These are phyloP conservation scores for Colletotrichum horii DNA, from an alignment of 2,329 filamentous ascomycete genomes.

Conservation along the genomic window DNA sequence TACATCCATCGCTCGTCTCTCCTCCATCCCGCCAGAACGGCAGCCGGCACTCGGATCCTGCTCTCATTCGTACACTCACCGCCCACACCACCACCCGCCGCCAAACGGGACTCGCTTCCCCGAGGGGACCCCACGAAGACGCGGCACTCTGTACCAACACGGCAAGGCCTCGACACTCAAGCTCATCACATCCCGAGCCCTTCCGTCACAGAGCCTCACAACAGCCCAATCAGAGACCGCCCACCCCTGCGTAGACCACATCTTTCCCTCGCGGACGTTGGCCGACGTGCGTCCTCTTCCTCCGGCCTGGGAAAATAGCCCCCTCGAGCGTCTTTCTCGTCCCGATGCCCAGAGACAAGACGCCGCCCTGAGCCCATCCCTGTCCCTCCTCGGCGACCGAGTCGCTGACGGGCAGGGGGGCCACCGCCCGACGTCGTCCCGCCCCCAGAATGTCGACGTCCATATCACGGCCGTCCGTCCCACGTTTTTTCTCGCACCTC, in stretches of 20 bases:
- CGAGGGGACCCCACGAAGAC: neutral
- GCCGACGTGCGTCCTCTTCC: neutral
- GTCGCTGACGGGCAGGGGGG: neutral
- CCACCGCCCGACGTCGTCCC: neutral
- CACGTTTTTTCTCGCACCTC: neutral
- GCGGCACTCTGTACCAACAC: neutral
- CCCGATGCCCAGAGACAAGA: neutral
- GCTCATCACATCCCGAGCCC: neutral
- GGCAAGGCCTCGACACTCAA: neutral
- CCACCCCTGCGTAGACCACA: neutral
- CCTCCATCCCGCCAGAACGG: neutral
- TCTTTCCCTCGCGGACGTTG: neutral
- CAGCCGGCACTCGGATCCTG: neutral
- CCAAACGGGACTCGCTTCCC: neutral
- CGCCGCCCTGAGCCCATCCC: neutral
- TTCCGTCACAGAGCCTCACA: neutral
- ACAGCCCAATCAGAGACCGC: neutral
- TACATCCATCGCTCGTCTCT: neutral
- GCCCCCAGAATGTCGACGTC: neutral
- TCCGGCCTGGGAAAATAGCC: neutral
- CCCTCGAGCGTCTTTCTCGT: neutral
- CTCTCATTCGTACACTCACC: neutral
- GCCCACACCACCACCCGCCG: too few relatives aligned
- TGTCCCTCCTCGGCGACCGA: slow-evolving; percentile 4
- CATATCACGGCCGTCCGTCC: neutral